phyloP scores from a whole-genome alignment of 768 basidiomycete genomes.

The Suillus discolor region DNA sequence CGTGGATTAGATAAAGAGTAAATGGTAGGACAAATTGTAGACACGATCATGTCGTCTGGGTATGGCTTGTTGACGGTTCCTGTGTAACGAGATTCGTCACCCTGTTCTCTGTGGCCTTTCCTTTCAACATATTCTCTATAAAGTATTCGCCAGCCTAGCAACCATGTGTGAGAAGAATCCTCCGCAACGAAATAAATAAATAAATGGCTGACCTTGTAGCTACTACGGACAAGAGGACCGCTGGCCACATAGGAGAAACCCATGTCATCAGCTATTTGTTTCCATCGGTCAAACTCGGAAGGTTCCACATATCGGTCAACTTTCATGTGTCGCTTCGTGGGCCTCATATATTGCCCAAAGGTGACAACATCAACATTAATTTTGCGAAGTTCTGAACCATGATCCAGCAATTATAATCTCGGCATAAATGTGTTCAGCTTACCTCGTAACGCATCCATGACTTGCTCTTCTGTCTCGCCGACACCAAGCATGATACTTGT shows the following conservation, averaged over 20 bases:
- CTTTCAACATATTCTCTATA: constrained; percentile 86
- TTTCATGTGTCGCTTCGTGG: constrained; percentile 99
- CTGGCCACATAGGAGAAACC: constrained; percentile 98
- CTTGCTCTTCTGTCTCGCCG: constrained; percentile 84
- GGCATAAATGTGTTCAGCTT: constrained; percentile 20
- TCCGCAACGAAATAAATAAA: background rate
- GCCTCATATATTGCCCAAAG: constrained; percentile 99
- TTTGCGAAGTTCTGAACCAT: constrained; percentile 74
- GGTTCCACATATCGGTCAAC: constrained; percentile 96
- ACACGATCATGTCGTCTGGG: constrained; percentile 5
- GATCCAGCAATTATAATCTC: background rate
- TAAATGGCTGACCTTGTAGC: constrained; percentile 81
- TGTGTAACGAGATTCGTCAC: constrained; percentile 34
- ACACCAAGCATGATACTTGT: constrained; percentile 99
- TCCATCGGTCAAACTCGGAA: constrained; percentile 92
- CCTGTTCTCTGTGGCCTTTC: constrained; percentile 51
- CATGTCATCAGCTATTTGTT: constrained; percentile 84
- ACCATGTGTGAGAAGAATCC: constrained; percentile 8
- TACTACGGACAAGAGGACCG: constrained; percentile 93
- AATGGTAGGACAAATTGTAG: background rate
- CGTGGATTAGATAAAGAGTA: background rate
- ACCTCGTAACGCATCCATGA: constrained; percentile 85
- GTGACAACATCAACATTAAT: constrained; percentile 95
- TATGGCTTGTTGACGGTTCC: constrained; percentile 11
- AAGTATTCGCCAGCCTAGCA: constrained; percentile 92